Conservation (phyloP, 192 early-diverging fungal genomes). For the Dispira parvispora region DNA sequence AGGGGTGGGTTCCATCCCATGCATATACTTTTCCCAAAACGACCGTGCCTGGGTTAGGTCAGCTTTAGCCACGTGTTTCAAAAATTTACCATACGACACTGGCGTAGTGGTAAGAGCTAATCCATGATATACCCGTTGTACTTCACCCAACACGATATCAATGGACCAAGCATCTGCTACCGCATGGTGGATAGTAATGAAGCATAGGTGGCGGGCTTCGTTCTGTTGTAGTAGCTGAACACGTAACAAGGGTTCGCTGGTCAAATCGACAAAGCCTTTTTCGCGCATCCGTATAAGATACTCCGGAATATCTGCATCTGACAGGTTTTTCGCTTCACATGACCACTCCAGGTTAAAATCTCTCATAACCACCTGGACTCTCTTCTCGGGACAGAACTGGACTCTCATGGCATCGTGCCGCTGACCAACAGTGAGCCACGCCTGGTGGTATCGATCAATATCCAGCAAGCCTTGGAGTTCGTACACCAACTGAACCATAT, state of each 20-base stretch:
- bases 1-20: background rate
- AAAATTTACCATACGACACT: no score
- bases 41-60: no score
- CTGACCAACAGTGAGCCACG: background rate
- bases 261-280: no score
- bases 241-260: background rate
- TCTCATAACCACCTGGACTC: no score
- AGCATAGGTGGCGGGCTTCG: background rate
- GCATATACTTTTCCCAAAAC: background rate
- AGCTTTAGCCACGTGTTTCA: no score
- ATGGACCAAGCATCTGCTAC: background rate
- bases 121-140: background rate
- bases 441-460: background rate
- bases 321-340: no score
- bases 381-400: no score
- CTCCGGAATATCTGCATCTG: no score
- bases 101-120: no score
- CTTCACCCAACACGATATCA: background rate
- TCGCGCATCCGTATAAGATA: no score
- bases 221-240: background rate
- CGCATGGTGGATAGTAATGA: background rate
- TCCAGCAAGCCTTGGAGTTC: background rate
- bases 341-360: no score
- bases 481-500: conserved; percentile 3
- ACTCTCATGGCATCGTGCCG: background rate